A percentile compares a stretch with the other conserved stretches of the same genome.
Conservation (phyloP, 257 asterid species). For the Nyctanthes arbortristis region DNA sequence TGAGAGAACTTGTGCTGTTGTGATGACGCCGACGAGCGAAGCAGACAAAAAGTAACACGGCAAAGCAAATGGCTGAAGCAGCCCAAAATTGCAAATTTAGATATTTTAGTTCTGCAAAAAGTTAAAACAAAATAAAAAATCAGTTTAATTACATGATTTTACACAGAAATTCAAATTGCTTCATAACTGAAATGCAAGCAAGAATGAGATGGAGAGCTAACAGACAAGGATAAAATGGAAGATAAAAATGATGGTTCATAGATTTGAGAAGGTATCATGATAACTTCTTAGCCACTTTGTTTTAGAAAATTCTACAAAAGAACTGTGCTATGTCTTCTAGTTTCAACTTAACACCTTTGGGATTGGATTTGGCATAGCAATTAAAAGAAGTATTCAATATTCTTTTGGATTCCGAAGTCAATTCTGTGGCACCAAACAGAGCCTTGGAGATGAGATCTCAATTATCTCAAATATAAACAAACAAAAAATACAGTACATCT, state of each 20-base stretch:
- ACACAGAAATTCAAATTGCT: too few relatives aligned
- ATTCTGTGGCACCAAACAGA: background rate
- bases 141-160: slow-evolving; percentile 10
- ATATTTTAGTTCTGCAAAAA: slow-evolving; percentile 66
- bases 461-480: too few relatives aligned
- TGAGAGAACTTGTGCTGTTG: slow-evolving; percentile 20
- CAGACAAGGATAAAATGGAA: background rate
- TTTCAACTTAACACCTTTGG: background rate
- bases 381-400: background rate
- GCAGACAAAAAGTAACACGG: slow-evolving; percentile 60
- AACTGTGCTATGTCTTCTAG: background rate
- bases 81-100: slow-evolving; percentile 83
- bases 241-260: background rate
- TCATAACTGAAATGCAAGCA: background rate
- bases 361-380: background rate
- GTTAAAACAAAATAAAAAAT: slow-evolving; percentile 18
- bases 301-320: background rate
- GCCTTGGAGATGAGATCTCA: background rate
- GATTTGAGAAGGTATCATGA: background rate
- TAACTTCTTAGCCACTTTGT: background rate
- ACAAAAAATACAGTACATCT: too few relatives aligned
- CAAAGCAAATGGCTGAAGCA: slow-evolving; percentile 62
- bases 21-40: slow-evolving; percentile 38
- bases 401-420: background rate
- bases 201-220: background rate